Evolutionary conservation across 345 rosid genomes (phyloP).

Genomic region (Eucalyptus marginata): DNA sequence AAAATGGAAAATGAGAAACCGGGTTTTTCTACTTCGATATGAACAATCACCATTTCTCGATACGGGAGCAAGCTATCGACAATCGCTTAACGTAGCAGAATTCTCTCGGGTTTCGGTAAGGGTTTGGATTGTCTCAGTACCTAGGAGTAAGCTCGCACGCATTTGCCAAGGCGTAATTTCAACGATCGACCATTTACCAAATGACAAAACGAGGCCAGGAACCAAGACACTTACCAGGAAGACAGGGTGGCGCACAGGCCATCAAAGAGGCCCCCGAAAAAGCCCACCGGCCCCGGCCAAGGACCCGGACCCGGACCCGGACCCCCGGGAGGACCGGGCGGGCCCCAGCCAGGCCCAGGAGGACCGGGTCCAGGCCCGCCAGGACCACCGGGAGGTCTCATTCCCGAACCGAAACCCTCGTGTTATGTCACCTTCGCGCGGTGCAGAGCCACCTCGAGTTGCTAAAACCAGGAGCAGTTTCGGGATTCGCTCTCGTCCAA

Average conservation of each 20-base stretch:
- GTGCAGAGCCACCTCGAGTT: not conserved
- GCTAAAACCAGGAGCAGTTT: not conserved
- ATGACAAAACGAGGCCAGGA: not conserved
- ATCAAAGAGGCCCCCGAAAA: not conserved
- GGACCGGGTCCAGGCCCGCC: not conserved
- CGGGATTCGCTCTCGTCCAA: not conserved
- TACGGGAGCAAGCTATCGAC: not conserved
- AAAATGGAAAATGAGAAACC: not conserved
- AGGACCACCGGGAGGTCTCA: conserved; percentile 9
- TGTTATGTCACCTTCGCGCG: not conserved
- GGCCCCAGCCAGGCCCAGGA: not conserved
- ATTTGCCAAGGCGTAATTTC: not conserved
- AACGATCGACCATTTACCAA: not conserved
- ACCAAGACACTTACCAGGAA: conserved; percentile 2
- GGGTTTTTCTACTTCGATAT: not conserved
- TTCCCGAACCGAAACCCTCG: not conserved
- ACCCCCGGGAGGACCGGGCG: not conserved
- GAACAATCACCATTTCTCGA: not conserved
- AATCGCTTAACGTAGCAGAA: not conserved
- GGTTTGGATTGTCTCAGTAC: not conserved
- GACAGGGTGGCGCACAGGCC: conserved; percentile 9
- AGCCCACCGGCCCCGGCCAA: not conserved
- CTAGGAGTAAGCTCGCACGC: not conserved
- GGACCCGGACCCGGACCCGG: conserved; percentile 3
- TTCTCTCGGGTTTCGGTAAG: not conserved